A percentile compares a stretch with the other conserved stretches of the same genome.
Evolutionary conservation across 164 flowering plant genomes (phyloP).

Genomic region (Tetracentron sinense): DNA sequence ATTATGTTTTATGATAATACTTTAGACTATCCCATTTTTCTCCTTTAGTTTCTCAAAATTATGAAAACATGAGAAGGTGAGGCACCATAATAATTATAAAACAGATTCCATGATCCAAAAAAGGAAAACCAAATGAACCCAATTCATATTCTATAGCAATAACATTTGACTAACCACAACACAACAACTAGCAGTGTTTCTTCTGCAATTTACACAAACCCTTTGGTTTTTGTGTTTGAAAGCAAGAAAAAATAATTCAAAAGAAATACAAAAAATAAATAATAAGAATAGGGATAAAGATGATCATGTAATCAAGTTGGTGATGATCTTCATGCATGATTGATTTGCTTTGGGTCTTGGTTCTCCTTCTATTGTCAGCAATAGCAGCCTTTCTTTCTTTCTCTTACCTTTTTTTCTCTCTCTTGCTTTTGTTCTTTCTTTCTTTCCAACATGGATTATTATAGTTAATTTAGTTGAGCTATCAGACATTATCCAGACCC

Average conservation of each 20-base stretch:
- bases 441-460: conserved; percentile 37
- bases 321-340: conserved; percentile 67
- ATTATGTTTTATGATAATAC: too few species aligned
- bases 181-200: conserved; percentile 17
- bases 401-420: conserved; percentile 9
- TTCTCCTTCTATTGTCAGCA: conserved; percentile 43
- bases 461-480: conserved; percentile 41
- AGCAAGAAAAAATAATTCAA: conserved; percentile 13
- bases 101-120: neutral
- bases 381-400: conserved; percentile 42
- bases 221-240: conserved; percentile 19
- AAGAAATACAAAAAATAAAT: conserved; percentile 16
- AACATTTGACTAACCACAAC: too few species aligned
- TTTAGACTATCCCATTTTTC: neutral
- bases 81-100: neutral
- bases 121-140: neutral
- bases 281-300: conserved; percentile 30
- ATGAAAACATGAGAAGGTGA: neutral
- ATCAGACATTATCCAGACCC: conserved; percentile 4
- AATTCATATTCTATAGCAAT: conserved; percentile 13
- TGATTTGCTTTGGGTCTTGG: conserved; percentile 35
- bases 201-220: conserved; percentile 30
- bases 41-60: neutral
- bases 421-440: conserved; percentile 15
- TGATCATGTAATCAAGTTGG: conserved; percentile 47